Evolutionary conservation across 169 alveolate genomes (phyloP).

Genomic region (Cyclospora cayetanensis): DNA sequence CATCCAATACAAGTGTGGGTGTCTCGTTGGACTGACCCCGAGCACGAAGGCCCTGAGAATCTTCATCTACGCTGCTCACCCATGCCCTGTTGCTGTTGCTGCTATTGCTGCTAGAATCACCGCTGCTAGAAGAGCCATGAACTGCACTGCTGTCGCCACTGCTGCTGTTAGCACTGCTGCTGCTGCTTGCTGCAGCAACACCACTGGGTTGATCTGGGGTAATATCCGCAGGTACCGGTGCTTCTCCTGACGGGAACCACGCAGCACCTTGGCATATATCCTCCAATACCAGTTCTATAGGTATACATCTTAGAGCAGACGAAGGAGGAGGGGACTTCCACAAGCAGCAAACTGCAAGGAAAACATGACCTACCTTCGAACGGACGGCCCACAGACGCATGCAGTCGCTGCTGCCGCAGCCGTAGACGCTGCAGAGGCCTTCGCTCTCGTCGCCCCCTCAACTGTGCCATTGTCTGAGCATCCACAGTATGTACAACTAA

Average conservation of each 20-base stretch:
- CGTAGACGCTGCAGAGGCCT: slow-evolving; percentile 47
- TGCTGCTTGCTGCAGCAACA: neutral
- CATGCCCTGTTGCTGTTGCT: slow-evolving; percentile 9
- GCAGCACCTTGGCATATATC: neutral
- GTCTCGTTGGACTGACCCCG: too few species aligned
- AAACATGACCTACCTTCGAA: neutral
- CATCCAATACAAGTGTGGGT: too few species aligned
- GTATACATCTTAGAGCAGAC: neutral
- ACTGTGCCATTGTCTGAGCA: slow-evolving; percentile 57
- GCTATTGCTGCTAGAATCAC: neutral
- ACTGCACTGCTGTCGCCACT: neutral
- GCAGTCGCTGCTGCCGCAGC: slow-evolving; percentile 58
- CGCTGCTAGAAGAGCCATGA: neutral
- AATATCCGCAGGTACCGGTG: too few species aligned
- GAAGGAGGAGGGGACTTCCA: too few species aligned
- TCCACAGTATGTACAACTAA: too few species aligned
- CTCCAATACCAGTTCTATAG: neutral
- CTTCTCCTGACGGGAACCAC: neutral
- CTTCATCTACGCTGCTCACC: neutral
- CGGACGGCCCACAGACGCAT: slow-evolving; percentile 25
- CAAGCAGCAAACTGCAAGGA: neutral
- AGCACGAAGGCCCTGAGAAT: neutral
- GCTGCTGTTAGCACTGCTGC: neutral
- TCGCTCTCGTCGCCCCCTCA: slow-evolving; percentile 49
- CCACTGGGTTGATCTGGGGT: too few species aligned